Percentiles rank a stretch among this genome's conserved stretches.
These are phyloP conservation scores for Helotiales sp. DNA, from an alignment of 2,329 filamentous ascomycete species.

Conservation along the genomic window DNA sequence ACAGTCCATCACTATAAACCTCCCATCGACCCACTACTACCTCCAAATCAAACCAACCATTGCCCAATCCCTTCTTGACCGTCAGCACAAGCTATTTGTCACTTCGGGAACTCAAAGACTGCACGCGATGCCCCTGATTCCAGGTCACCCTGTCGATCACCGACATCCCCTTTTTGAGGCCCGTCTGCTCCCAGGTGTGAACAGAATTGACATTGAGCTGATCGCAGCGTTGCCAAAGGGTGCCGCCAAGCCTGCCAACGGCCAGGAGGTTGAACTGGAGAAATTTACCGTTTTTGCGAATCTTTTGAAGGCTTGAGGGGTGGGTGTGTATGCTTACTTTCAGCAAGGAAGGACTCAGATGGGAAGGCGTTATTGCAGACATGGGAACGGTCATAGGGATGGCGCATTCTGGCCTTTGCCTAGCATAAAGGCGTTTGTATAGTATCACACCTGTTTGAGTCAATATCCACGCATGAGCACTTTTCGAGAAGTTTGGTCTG, in stretches of 20 bases:
- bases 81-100: constrained; percentile 79
- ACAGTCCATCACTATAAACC: constrained; percentile 73
- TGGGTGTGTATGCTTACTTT: neutral
- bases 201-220: constrained; percentile 78
- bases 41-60: constrained; percentile 74
- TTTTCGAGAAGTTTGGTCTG: neutral
- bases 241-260: constrained; percentile 57
- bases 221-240: constrained; percentile 71
- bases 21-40: constrained; percentile 70
- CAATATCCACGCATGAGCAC: neutral
- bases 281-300: constrained; percentile 78
- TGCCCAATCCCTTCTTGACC: constrained; percentile 64
- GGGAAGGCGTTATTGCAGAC: constrained; percentile 18
- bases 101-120: constrained; percentile 70
- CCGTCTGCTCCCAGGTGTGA: constrained; percentile 72
- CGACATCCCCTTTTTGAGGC: constrained; percentile 77
- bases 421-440: constrained; percentile 12
- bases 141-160: constrained; percentile 58
- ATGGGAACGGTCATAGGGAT: constrained; percentile 15
- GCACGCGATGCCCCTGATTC: constrained; percentile 50
- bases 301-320: constrained; percentile 53
- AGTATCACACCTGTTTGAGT: constrained; percentile 12
- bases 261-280: constrained; percentile 75
- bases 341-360: constrained; percentile 1
- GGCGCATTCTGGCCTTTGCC: constrained; percentile 12